These are phyloP conservation scores for Pleurotus sapidus DNA, from an alignment of 768 basidiomycete species.

Conservation along the genomic window DNA sequence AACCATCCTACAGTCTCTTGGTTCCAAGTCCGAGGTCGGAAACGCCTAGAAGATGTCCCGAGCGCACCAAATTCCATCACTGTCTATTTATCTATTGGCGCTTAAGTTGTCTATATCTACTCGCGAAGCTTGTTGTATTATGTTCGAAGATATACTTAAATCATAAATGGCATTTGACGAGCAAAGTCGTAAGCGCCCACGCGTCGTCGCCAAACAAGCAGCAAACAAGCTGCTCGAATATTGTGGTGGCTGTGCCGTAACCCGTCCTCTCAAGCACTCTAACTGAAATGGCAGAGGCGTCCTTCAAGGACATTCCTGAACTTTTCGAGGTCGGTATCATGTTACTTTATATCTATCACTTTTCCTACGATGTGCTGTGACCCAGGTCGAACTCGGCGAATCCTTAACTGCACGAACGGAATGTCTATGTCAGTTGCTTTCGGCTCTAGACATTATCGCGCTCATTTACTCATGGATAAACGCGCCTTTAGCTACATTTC, in stretches of 20 bases:
- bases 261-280: background rate
- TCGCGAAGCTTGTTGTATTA: no score
- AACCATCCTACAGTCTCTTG: no score
- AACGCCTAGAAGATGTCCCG: no score
- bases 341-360: background rate
- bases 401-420: slow-evolving; percentile 88
- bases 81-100: no score
- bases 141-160: no score
- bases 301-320: slow-evolving; percentile 93
- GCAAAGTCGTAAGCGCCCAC: no score
- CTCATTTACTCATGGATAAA: slow-evolving; percentile 13
- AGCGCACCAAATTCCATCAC: no score
- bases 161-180: no score
- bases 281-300: slow-evolving; percentile 54
- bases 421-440: slow-evolving; percentile 66
- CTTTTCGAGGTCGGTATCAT: slow-evolving; percentile 77
- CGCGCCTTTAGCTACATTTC: slow-evolving; percentile 72
- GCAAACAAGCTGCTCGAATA: background rate
- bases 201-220: no score
- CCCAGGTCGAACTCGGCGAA: slow-evolving; percentile 86
- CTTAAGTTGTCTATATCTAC: no score
- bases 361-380: background rate
- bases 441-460: slow-evolving; percentile 1
- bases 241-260: background rate
- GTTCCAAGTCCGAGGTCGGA: no score